phyloP scores from a whole-genome alignment of 148 eudicot genomes.

The Chenopodium suecicum region DNA sequence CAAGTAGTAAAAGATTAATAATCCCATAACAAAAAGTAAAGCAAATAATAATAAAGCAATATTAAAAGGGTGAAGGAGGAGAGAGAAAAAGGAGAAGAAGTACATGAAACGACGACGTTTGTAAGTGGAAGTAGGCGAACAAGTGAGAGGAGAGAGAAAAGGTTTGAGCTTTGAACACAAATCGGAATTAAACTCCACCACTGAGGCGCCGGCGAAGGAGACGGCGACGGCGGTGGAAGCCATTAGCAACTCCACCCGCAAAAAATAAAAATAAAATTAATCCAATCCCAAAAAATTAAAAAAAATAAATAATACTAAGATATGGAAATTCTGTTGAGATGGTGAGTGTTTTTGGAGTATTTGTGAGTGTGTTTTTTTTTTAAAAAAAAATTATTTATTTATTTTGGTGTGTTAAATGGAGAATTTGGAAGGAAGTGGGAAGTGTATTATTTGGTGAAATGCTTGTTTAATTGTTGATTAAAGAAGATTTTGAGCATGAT shows the following conservation, averaged over 20 bases:
- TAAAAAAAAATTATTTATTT: too few relatives aligned
- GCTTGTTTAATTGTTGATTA: too few relatives aligned
- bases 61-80: background rate
- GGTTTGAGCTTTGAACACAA: constrained; percentile 23
- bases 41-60: background rate
- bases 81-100: background rate
- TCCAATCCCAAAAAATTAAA: background rate
- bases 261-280: background rate
- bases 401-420: background rate
- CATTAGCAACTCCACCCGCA: constrained; percentile 29
- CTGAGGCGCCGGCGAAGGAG: background rate
- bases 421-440: background rate
- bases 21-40: background rate
- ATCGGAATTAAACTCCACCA: constrained; percentile 26
- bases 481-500: background rate
- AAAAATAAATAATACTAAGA: background rate
- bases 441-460: too few relatives aligned
- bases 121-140: constrained; percentile 5
- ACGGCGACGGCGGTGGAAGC: background rate
- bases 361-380: background rate
- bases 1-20: background rate
- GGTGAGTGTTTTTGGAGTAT: background rate
- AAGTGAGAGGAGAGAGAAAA: constrained; percentile 22
- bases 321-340: background rate
- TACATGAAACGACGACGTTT: constrained; percentile 38